phyloP scores from a whole-genome alignment of 2,329 filamentous ascomycete species.

The Botrytis byssoidea region DNA sequence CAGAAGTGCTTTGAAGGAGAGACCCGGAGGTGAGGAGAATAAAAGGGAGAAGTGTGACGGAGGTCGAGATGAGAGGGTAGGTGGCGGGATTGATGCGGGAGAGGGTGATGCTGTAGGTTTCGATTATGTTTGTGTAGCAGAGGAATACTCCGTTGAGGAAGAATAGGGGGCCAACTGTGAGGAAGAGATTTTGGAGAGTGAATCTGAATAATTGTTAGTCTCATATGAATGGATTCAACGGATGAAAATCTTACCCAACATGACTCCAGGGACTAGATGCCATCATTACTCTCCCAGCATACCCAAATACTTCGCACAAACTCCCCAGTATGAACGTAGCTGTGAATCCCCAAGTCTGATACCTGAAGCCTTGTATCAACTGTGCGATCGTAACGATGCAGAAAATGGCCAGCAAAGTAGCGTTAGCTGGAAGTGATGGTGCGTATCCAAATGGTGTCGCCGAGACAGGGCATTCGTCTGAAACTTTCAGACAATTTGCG shows the following conservation, averaged over 20 bases:
- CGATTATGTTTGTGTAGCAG: slow-evolving; percentile 9
- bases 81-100: neutral
- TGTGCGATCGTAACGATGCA: slow-evolving; percentile 1
- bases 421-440: neutral
- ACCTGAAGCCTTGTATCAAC: slow-evolving; percentile 1
- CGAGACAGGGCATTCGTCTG: neutral
- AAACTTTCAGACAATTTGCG: slow-evolving; percentile 4
- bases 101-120: neutral
- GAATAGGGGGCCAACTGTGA: slow-evolving; percentile 7
- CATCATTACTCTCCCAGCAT: slow-evolving; percentile 11
- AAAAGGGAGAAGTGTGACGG: neutral
- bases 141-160: neutral
- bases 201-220: neutral
- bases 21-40: neutral
- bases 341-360: slow-evolving; percentile 5
- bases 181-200: neutral
- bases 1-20: slow-evolving; percentile 1
- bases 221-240: neutral
- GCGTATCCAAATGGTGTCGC: neutral
- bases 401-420: slow-evolving; percentile 1
- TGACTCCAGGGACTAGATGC: slow-evolving; percentile 13
- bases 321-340: slow-evolving; percentile 5
- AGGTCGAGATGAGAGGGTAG: slow-evolving; percentile 1
- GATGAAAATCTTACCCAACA: neutral
- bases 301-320: slow-evolving; percentile 5